These are phyloP conservation scores for slime mould (Dictyostelium discoideum) DNA, from an alignment of 78 protist genomes.

Conservation along the genomic window DNA sequence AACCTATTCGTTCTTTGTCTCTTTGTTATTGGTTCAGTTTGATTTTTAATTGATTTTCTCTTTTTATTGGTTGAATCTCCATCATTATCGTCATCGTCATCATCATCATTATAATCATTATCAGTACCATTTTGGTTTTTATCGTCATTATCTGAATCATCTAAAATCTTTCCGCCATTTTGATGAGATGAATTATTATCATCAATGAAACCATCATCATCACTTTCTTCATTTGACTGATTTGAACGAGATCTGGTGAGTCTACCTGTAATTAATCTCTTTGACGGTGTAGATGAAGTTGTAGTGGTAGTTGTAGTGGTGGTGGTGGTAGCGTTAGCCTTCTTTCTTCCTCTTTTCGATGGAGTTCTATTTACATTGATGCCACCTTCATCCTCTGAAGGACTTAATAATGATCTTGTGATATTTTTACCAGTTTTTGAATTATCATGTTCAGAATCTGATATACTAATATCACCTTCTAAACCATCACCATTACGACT, in stretches of 20 bases:
- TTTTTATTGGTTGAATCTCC: neutral
- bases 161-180: neutral
- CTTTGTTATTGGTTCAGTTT: neutral
- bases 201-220: neutral
- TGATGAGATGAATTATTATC: neutral
- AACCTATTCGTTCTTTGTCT: neutral
- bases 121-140: neutral
- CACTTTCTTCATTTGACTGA: constrained; percentile 22
- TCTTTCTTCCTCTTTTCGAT: neutral
- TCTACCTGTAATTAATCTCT: neutral
- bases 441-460: neutral
- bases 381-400: neutral
- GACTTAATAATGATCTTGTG: neutral
- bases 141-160: neutral
- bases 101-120: neutral
- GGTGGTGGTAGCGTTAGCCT: neutral
- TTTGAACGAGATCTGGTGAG: neutral
- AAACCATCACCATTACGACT: neutral
- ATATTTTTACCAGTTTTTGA: neutral
- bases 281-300: neutral
- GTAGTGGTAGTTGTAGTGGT: neutral
- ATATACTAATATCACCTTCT: neutral
- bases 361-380: neutral
- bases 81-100: neutral
- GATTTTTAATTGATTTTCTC: constrained; percentile 11